These are phyloP conservation scores for Mimosa bimucronata DNA, from an alignment of 306 rosid species.

Conservation along the genomic window DNA sequence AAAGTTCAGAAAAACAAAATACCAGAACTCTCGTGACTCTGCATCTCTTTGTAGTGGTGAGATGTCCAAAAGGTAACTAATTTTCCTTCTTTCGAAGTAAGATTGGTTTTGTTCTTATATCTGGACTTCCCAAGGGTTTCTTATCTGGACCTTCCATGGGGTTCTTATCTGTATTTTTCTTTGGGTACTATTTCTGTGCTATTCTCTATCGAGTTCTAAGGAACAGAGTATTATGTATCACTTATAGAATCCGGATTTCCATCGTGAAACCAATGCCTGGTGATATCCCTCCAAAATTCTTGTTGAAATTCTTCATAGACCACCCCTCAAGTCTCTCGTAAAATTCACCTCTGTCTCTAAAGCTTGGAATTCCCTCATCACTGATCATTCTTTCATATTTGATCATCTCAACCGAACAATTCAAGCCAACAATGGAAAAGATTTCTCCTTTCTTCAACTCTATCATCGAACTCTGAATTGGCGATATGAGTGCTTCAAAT, in stretches of 20 bases:
- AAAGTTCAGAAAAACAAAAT: no score
- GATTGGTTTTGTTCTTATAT: neutral
- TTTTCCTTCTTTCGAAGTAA: neutral
- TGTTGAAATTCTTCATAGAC: neutral
- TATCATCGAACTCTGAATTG: neutral
- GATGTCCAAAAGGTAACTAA: neutral
- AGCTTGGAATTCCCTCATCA: neutral
- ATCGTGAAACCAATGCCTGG: neutral
- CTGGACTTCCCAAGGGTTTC: no score
- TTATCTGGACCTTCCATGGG: neutral
- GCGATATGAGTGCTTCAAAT: no score
- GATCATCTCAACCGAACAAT: neutral
- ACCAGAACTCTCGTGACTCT: no score
- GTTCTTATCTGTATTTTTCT: no score
- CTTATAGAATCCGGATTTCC: neutral
- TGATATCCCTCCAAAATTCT: neutral
- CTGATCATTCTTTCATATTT: neutral
- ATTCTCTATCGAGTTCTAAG: neutral
- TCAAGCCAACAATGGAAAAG: neutral
- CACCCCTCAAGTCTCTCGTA: neutral
- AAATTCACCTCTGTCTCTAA: neutral
- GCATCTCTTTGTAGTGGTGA: no score
- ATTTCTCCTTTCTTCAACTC: neutral
- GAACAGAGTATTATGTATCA: neutral
- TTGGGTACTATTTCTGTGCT: neutral